These are phyloP conservation scores for Jatropha multifida DNA, from an alignment of 441 rosid species.

Conservation along the genomic window DNA sequence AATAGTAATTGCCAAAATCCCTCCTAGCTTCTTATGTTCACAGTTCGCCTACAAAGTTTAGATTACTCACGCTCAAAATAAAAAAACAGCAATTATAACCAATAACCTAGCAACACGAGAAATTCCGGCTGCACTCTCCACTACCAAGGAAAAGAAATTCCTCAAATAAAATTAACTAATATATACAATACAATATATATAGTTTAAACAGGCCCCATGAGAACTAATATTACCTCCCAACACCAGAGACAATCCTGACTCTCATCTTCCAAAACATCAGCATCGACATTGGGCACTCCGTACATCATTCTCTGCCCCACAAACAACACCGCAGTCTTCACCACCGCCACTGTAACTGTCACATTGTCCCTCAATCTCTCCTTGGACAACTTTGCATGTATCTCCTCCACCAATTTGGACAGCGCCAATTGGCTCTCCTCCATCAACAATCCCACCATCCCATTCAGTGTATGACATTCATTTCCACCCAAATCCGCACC, in stretches of 20 bases:
- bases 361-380: conserved; percentile 27
- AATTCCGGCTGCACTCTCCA: neutral
- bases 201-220: neutral
- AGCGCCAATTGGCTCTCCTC: conserved; percentile 73
- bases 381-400: conserved; percentile 33
- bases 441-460: conserved; percentile 55
- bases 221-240: conserved; percentile 70
- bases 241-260: conserved; percentile 71
- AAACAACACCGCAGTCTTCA: conserved; percentile 57
- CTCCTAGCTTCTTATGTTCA: neutral
- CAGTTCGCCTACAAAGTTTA: no score
- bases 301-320: conserved; percentile 76
- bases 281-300: conserved; percentile 63
- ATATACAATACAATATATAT: neutral
- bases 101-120: neutral
- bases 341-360: conserved; percentile 39
- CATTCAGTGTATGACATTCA: conserved; percentile 35
- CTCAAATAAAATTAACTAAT: neutral
- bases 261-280: conserved; percentile 80
- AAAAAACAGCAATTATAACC: neutral
- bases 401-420: conserved; percentile 55
- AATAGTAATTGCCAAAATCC: neutral
- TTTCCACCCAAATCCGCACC: conserved; percentile 22
- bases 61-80: neutral
- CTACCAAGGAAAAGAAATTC: neutral